Conservation (phyloP, 441 rosid species). For the Bocquillonia castaneifolia region DNA sequence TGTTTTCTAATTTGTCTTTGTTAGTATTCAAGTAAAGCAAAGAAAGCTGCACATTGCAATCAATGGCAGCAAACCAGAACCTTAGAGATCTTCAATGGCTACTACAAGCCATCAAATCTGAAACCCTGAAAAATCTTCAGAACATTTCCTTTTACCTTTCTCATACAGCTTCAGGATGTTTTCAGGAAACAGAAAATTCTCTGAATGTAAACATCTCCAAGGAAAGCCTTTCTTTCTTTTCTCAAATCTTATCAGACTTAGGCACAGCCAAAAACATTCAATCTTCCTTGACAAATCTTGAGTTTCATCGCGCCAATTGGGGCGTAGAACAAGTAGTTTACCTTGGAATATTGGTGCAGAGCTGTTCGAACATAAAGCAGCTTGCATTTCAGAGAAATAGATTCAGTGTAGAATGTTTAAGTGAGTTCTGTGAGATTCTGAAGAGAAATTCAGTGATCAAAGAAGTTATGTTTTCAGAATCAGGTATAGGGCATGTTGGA, state of each 20-base stretch:
- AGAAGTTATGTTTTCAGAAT: slow-evolving; percentile 59
- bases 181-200: slow-evolving; percentile 58
- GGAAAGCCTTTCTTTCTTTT: slow-evolving; percentile 37
- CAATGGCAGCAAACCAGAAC: slow-evolving; percentile 57
- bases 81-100: slow-evolving; percentile 62
- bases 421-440: slow-evolving; percentile 50
- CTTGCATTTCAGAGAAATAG: slow-evolving; percentile 54
- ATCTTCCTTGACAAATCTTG: slow-evolving; percentile 50
- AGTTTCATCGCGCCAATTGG: slow-evolving; percentile 66
- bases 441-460: slow-evolving; percentile 52
- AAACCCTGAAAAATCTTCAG: slow-evolving; percentile 46
- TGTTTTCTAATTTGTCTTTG: neutral
- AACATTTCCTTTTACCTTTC: slow-evolving; percentile 59
- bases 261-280: slow-evolving; percentile 39
- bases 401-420: slow-evolving; percentile 47
- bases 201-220: slow-evolving; percentile 53
- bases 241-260: slow-evolving; percentile 50
- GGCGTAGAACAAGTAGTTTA: slow-evolving; percentile 42
- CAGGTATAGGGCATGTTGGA: slow-evolving; percentile 51
- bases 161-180: slow-evolving; percentile 51
- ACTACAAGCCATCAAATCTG: slow-evolving; percentile 51
- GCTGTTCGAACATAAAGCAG: slow-evolving; percentile 52
- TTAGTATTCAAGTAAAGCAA: neutral
- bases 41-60: slow-evolving; percentile 22
- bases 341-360: slow-evolving; percentile 57